Percentiles rank a stretch among this genome's conserved stretches.
Evolutionary conservation across 192 early-diverging fungal species (phyloP).

Genomic region (Phycomyces nitens): DNA sequence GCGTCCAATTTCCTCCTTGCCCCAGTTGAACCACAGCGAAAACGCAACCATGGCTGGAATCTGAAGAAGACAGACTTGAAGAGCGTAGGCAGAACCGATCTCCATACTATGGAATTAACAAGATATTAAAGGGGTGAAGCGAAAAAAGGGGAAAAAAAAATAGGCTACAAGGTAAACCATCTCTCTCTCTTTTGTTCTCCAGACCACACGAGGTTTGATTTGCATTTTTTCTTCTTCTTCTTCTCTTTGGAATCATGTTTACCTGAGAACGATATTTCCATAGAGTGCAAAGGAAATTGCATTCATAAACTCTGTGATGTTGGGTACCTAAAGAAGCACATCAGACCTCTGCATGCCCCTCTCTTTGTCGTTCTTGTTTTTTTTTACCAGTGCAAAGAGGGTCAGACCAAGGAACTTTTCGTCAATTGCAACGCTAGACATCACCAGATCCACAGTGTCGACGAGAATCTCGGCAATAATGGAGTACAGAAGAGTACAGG

Average conservation of each 20-base stretch:
- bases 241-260: too few relatives aligned
- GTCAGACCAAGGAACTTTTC: slow-evolving; percentile 93
- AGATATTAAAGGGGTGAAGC: neutral
- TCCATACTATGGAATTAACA: slow-evolving; percentile 54
- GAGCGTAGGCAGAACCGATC: slow-evolving; percentile 93
- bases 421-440: slow-evolving; percentile 60
- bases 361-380: neutral
- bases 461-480: slow-evolving; percentile 94
- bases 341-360: neutral
- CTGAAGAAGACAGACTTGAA: slow-evolving; percentile 95
- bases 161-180: neutral
- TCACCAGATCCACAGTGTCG: slow-evolving; percentile 76
- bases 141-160: slow-evolving; percentile 2
- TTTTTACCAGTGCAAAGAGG: slow-evolving; percentile 74
- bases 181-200: neutral
- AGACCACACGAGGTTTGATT: too few relatives aligned
- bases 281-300: slow-evolving; percentile 94
- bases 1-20: slow-evolving; percentile 22
- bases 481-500: slow-evolving; percentile 79
- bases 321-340: slow-evolving; percentile 55
- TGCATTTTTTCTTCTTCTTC: too few relatives aligned
- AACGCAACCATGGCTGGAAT: slow-evolving; percentile 91
- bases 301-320: slow-evolving; percentile 91
- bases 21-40: slow-evolving; percentile 58
- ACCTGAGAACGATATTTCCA: slow-evolving; percentile 75